Conservation (phyloP, 441 rosid species). For the Omphalea diandra region DNA sequence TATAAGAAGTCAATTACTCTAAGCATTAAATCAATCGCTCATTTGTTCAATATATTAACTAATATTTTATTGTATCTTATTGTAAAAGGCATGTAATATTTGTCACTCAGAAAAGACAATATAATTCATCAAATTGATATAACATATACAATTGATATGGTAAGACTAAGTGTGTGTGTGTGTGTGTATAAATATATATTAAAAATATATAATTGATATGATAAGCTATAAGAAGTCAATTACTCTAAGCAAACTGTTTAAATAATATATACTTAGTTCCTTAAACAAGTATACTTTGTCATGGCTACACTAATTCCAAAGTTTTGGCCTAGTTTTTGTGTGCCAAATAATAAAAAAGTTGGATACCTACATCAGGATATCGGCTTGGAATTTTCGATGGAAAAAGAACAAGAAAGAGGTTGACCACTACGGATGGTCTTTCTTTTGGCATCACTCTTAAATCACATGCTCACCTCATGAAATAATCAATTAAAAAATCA, state of each 20-base stretch:
- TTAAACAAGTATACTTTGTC: too few relatives aligned
- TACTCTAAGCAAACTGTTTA: neutral
- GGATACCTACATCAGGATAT: constrained; percentile 18
- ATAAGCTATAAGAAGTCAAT: neutral
- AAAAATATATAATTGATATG: too few relatives aligned
- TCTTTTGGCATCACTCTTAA: constrained; percentile 1
- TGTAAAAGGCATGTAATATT: too few relatives aligned
- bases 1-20: neutral
- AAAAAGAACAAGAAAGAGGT: neutral
- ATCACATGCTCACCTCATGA: neutral
- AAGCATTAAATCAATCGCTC: too few relatives aligned
- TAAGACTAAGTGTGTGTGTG: too few relatives aligned
- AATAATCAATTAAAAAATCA: neutral
- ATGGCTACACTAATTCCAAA: neutral
- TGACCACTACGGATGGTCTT: constrained; percentile 4
- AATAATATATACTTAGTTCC: too few relatives aligned
- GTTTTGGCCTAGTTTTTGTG: constrained; percentile 3
- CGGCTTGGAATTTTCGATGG: neutral
- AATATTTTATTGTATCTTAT: too few relatives aligned
- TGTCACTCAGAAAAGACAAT: too few relatives aligned
- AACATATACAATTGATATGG: too few relatives aligned
- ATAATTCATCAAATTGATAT: too few relatives aligned
- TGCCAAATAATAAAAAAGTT: constrained; percentile 12
- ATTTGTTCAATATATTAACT: too few relatives aligned
- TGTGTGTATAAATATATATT: too few relatives aligned